phyloP scores from a whole-genome alignment of 2,329 filamentous ascomycete genomes.

The Eurotiales sp. region DNA sequence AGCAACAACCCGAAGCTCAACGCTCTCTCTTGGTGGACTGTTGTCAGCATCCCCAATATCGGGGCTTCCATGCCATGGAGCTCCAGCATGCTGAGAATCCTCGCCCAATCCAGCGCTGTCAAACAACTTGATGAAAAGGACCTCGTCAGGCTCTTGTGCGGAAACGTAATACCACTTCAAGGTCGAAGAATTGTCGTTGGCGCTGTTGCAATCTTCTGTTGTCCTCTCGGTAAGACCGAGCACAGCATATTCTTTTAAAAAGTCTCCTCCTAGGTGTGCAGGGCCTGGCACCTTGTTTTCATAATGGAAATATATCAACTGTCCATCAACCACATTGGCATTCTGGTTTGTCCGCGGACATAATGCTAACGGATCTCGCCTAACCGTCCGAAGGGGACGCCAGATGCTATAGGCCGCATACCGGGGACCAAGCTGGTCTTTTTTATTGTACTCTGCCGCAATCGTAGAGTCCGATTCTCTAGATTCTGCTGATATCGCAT shows the following conservation, averaged over 20 bases:
- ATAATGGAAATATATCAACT: not conserved
- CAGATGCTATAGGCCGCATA: conserved; percentile 6
- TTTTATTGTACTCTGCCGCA: not conserved
- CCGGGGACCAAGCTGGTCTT: not conserved
- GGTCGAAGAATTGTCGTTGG: not conserved
- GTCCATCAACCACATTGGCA: not conserved
- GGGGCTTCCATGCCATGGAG: conserved; percentile 4
- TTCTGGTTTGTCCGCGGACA: not conserved
- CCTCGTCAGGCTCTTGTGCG: not conserved
- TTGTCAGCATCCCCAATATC: not conserved
- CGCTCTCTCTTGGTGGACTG: not conserved
- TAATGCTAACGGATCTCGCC: not conserved
- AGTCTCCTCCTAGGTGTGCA: not conserved
- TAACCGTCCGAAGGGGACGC: conserved; percentile 1
- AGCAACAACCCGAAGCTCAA: conserved; percentile 4
- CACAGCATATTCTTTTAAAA: conserved; percentile 2
- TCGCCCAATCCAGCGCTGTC: conserved; percentile 1
- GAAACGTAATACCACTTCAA: conserved; percentile 2
- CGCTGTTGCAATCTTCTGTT: not conserved
- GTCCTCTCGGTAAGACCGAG: not conserved
- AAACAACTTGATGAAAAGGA: conserved; percentile 5
- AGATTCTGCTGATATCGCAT: not conserved
- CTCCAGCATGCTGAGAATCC: not conserved
- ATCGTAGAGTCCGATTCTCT: not conserved
- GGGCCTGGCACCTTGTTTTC: conserved; percentile 3